A percentile compares a stretch with the other conserved stretches of the same genome.
These are phyloP conservation scores for Stemphylium vesicarium DNA, from an alignment of 2,329 filamentous ascomycete genomes.

Conservation along the genomic window DNA sequence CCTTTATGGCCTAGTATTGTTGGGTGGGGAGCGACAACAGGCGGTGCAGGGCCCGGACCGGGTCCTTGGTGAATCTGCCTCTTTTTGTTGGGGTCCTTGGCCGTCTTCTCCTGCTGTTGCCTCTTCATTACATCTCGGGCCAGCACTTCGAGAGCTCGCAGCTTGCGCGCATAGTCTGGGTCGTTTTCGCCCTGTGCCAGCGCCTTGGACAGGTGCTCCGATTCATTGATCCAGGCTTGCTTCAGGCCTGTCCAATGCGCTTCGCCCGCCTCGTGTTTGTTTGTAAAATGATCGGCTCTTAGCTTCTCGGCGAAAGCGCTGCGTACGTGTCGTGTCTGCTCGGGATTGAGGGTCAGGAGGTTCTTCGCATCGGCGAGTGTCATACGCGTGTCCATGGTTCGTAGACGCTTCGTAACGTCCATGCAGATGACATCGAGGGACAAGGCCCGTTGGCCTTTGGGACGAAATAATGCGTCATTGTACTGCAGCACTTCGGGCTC, in stretches of 20 bases:
- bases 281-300: slow-evolving; percentile 70
- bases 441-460: slow-evolving; percentile 65
- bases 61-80: slow-evolving; percentile 50
- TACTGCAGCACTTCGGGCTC: slow-evolving; percentile 60
- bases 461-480: slow-evolving; percentile 33
- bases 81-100: slow-evolving; percentile 58
- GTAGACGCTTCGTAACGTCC: slow-evolving; percentile 81
- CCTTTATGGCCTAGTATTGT: slow-evolving; percentile 39
- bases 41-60: slow-evolving; percentile 51
- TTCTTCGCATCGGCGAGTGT: slow-evolving; percentile 78
- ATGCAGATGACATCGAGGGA: slow-evolving; percentile 81
- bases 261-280: slow-evolving; percentile 73
- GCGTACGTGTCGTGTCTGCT: slow-evolving; percentile 70
- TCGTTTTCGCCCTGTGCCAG: slow-evolving; percentile 61
- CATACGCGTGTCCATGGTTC: slow-evolving; percentile 69
- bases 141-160: slow-evolving; percentile 72
- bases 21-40: slow-evolving; percentile 26
- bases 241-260: slow-evolving; percentile 76
- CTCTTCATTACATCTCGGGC: slow-evolving; percentile 81
- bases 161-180: slow-evolving; percentile 61
- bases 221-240: slow-evolving; percentile 68
- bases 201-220: slow-evolving; percentile 61
- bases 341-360: slow-evolving; percentile 70
- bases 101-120: slow-evolving; percentile 69
- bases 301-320: slow-evolving; percentile 71